Evolutionary conservation across 345 rosid species (phyloP).

Genomic region (Trapa bicornis): DNA sequence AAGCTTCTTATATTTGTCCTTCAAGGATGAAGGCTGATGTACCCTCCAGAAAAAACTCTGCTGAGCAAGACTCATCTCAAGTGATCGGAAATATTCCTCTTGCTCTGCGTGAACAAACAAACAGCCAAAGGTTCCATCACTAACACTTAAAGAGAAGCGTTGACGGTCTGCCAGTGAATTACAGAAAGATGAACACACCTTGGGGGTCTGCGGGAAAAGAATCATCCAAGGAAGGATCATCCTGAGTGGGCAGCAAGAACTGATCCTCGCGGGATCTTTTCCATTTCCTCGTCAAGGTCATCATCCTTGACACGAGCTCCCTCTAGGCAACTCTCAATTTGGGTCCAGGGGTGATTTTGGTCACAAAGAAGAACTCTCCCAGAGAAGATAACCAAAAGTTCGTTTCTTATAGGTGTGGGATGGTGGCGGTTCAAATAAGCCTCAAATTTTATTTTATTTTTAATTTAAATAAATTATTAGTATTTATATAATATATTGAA

Average conservation of each 20-base stretch:
- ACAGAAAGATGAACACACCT: slow-evolving; percentile 26
- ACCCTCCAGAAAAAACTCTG: slow-evolving; percentile 83
- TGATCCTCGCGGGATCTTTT: slow-evolving; percentile 34
- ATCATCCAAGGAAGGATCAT: slow-evolving; percentile 28
- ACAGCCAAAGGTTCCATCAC: background rate
- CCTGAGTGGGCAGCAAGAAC: slow-evolving; percentile 48
- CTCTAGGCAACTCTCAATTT: background rate
- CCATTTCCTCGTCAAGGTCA: slow-evolving; percentile 57
- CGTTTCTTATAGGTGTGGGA: too few species aligned
- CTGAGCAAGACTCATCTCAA: slow-evolving; percentile 51
- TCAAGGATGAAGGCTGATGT: slow-evolving; percentile 1
- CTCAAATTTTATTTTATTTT: too few species aligned
- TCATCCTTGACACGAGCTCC: slow-evolving; percentile 22
- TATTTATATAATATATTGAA: too few species aligned
- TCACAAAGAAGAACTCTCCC: too few species aligned
- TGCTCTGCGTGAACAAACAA: slow-evolving; percentile 36
- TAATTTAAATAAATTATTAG: too few species aligned
- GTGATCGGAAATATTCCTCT: slow-evolving; percentile 67
- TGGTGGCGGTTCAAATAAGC: too few species aligned
- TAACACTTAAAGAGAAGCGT: too few species aligned
- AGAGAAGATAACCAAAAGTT: too few species aligned
- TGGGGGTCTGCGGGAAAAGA: slow-evolving; percentile 60
- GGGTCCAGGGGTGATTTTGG: background rate
- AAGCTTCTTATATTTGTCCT: background rate
- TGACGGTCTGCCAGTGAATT: too few species aligned